These are phyloP conservation scores for Citrus inodora DNA, from an alignment of 345 rosid species.

Conservation along the genomic window DNA sequence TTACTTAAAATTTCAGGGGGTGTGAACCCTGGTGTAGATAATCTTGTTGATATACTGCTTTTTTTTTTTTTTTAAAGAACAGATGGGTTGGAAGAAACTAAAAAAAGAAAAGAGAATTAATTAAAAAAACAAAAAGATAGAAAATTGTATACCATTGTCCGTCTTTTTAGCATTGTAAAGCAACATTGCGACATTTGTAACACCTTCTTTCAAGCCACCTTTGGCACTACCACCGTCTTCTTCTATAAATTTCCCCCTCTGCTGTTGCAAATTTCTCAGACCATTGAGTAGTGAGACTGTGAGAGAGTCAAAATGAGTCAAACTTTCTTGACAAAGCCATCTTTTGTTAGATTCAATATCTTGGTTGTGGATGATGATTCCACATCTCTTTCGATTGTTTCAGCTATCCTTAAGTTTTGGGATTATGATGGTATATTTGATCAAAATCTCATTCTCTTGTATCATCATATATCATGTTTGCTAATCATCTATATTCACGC, in stretches of 20 bases:
- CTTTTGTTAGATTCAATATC: conserved; percentile 30
- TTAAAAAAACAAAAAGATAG: neutral
- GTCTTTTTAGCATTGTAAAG: neutral
- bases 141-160: neutral
- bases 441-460: neutral
- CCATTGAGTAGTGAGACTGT: neutral
- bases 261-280: neutral
- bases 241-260: neutral
- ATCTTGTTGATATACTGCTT: neutral
- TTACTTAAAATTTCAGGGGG: conserved; percentile 1
- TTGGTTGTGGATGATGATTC: conserved; percentile 70
- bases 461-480: neutral
- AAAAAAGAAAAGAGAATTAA: neutral
- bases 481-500: neutral
- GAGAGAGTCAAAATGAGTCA: conserved; percentile 1
- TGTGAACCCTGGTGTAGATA: neutral
- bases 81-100: neutral
- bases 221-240: neutral
- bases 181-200: neutral
- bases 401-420: conserved; percentile 43
- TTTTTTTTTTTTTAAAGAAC: neutral
- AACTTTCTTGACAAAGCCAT: conserved; percentile 10
- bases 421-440: conserved; percentile 46
- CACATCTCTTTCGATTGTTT: conserved; percentile 38
- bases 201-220: neutral